These are phyloP conservation scores for Penicillium mononematosum DNA, from an alignment of 495 filamentous ascomycete genomes.

Conservation along the genomic window DNA sequence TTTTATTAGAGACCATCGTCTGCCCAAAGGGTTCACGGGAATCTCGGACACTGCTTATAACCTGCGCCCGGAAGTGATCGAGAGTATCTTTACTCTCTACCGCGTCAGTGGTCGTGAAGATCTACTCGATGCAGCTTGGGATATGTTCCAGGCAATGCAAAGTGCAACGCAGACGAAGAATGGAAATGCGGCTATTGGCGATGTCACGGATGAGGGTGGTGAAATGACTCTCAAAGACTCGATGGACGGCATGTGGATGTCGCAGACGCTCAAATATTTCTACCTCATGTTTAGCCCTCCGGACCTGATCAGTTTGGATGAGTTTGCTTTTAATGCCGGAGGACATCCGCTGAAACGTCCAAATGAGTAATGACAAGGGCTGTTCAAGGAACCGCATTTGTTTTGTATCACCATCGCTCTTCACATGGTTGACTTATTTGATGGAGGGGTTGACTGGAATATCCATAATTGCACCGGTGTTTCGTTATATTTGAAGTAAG, in stretches of 20 bases:
- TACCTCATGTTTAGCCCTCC: slow-evolving; percentile 63
- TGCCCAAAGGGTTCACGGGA: slow-evolving; percentile 36
- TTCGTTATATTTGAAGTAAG: too few relatives aligned
- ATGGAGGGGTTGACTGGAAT: too few relatives aligned
- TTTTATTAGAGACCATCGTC: slow-evolving; percentile 29
- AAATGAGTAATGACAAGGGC: background rate
- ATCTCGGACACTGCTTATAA: slow-evolving; percentile 40
- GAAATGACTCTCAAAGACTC: slow-evolving; percentile 31
- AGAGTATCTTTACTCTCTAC: slow-evolving; percentile 62
- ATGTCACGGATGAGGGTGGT: slow-evolving; percentile 34
- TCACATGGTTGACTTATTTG: too few relatives aligned
- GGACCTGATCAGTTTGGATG: slow-evolving; percentile 62
- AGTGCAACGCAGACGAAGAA: slow-evolving; percentile 47
- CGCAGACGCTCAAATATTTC: slow-evolving; percentile 72
- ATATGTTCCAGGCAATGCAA: slow-evolving; percentile 58
- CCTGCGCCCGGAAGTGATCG: slow-evolving; percentile 56
- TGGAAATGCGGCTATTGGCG: slow-evolving; percentile 48
- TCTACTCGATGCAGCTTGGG: slow-evolving; percentile 60
- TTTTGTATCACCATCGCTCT: too few relatives aligned
- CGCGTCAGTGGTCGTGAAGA: slow-evolving; percentile 59
- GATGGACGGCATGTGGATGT: slow-evolving; percentile 59
- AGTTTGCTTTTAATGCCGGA: slow-evolving; percentile 65
- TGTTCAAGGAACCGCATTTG: background rate
- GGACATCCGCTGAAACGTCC: slow-evolving; percentile 43
- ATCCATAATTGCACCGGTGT: too few relatives aligned